A percentile compares a stretch with the other conserved stretches of the same genome.
Evolutionary conservation across 345 rosid genomes (phyloP).

Genomic region (Kernera saxatilis): DNA sequence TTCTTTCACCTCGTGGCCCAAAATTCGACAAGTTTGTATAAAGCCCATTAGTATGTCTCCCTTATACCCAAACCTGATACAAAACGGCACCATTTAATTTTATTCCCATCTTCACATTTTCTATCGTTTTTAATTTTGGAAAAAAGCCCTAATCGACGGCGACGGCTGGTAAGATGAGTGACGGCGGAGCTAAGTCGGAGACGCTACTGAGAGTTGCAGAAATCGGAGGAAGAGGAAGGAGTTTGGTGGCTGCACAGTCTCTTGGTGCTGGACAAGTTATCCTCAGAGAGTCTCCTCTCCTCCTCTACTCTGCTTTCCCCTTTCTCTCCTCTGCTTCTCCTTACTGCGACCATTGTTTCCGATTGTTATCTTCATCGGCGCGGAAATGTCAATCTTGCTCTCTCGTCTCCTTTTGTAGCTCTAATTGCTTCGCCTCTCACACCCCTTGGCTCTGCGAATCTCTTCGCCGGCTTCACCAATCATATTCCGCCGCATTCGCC

Average conservation of each 20-base stretch:
- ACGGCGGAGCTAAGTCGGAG: slow-evolving; percentile 14
- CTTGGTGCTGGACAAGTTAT: slow-evolving; percentile 56
- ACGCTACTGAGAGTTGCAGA: slow-evolving; percentile 38
- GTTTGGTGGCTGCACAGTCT: slow-evolving; percentile 43
- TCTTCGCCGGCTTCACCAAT: slow-evolving; percentile 40
- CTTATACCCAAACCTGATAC: no score
- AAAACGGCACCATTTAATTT: no score
- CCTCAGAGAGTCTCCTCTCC: slow-evolving; percentile 64
- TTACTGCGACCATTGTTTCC: slow-evolving; percentile 64
- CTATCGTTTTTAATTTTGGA: no score
- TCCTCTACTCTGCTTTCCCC: slow-evolving; percentile 67
- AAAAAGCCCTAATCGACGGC: no score
- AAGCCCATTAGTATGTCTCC: no score
- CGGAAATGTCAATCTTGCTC: slow-evolving; percentile 45
- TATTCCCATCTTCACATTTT: no score
- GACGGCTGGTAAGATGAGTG: neutral
- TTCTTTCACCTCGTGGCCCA: no score
- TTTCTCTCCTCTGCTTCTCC: slow-evolving; percentile 22
- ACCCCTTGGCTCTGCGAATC: slow-evolving; percentile 69
- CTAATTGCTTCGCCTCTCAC: slow-evolving; percentile 49
- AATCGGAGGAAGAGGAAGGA: slow-evolving; percentile 61
- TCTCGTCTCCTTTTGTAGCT: slow-evolving; percentile 44
- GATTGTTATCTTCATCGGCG: slow-evolving; percentile 19
- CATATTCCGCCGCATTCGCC: slow-evolving; percentile 19
- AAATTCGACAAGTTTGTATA: no score